A percentile compares a stretch with the other conserved stretches of the same genome.
Conservation (phyloP, 1,284 basidiomycete genomes). For the Melampsora americana region DNA sequence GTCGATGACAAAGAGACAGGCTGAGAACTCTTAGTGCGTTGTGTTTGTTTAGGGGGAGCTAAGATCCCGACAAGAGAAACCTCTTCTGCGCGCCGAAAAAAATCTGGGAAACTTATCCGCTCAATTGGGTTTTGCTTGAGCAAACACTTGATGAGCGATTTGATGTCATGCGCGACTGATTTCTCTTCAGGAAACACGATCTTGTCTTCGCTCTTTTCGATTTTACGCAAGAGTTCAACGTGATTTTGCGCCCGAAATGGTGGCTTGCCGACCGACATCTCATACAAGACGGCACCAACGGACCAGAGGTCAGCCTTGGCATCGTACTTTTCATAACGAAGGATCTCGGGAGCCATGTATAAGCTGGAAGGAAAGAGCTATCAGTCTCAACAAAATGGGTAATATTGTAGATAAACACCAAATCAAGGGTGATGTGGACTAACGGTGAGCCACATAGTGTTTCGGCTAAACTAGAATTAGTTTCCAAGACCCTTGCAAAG, state of each 20-base stretch:
- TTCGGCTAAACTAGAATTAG: slow-evolving; percentile 89
- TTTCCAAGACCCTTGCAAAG: slow-evolving; percentile 80
- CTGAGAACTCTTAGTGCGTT: slow-evolving; percentile 5
- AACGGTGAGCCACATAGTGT: slow-evolving; percentile 95
- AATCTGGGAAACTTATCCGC: slow-evolving; percentile 84
- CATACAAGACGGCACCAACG: slow-evolving; percentile 91
- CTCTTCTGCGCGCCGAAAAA: slow-evolving; percentile 65
- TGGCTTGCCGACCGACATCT: slow-evolving; percentile 88
- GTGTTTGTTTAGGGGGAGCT: background rate
- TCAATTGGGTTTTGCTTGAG: slow-evolving; percentile 80
- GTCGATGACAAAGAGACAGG: slow-evolving; percentile 8
- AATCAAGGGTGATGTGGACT: slow-evolving; percentile 53
- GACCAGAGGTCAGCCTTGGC: slow-evolving; percentile 98
- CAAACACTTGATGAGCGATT: slow-evolving; percentile 76
- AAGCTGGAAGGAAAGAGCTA: slow-evolving; percentile 59
- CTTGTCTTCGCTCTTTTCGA: slow-evolving; percentile 70
- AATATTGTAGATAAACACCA: background rate
- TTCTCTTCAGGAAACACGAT: slow-evolving; percentile 88
- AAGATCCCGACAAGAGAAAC: slow-evolving; percentile 45
- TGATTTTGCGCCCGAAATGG: slow-evolving; percentile 95
- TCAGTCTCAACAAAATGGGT: background rate
- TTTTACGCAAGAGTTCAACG: slow-evolving; percentile 88
- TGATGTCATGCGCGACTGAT: slow-evolving; percentile 74
- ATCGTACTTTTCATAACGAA: slow-evolving; percentile 96
- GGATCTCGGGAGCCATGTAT: slow-evolving; percentile 98